These are phyloP conservation scores for Selenicereus undatus DNA, from an alignment of 148 eudicot species.

Conservation along the genomic window DNA sequence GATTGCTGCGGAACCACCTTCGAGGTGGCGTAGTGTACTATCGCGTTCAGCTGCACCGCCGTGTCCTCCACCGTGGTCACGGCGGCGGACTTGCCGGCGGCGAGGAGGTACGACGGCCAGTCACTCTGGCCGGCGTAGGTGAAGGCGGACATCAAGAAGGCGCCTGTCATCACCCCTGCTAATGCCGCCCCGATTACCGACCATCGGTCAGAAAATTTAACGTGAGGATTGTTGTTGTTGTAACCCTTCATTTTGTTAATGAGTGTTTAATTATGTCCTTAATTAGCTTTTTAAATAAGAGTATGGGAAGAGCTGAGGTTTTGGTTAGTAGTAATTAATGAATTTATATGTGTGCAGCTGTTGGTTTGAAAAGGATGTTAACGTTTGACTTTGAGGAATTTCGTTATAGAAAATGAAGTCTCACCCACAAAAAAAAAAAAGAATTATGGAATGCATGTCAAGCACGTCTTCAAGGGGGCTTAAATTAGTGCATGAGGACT, in stretches of 20 bases:
- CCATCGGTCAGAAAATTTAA: not conserved
- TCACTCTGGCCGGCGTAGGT: not conserved
- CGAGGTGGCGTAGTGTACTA: conserved; percentile 47
- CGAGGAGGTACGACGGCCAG: conserved; percentile 8
- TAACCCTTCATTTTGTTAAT: conserved; percentile 6
- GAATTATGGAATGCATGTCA: too few relatives aligned
- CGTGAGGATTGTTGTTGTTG: not conserved
- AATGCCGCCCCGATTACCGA: not conserved
- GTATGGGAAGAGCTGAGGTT: not conserved
- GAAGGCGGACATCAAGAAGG: conserved; percentile 12
- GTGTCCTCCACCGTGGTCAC: not conserved
- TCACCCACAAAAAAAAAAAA: too few relatives aligned
- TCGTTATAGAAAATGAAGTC: too few relatives aligned
- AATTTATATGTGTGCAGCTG: too few relatives aligned
- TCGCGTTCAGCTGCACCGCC: conserved; percentile 26
- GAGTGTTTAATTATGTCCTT: too few relatives aligned
- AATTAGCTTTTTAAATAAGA: not conserved
- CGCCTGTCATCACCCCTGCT: conserved; percentile 19
- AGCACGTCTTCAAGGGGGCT: too few relatives aligned
- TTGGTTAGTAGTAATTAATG: not conserved
- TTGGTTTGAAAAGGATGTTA: not conserved
- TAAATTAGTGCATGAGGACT: too few relatives aligned
- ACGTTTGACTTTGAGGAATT: not conserved
- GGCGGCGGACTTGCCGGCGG: not conserved
- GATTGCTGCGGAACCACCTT: conserved; percentile 39